Evolutionary conservation across 257 asterid genomes (phyloP).

Genomic region (Lavandula angustifolia): DNA sequence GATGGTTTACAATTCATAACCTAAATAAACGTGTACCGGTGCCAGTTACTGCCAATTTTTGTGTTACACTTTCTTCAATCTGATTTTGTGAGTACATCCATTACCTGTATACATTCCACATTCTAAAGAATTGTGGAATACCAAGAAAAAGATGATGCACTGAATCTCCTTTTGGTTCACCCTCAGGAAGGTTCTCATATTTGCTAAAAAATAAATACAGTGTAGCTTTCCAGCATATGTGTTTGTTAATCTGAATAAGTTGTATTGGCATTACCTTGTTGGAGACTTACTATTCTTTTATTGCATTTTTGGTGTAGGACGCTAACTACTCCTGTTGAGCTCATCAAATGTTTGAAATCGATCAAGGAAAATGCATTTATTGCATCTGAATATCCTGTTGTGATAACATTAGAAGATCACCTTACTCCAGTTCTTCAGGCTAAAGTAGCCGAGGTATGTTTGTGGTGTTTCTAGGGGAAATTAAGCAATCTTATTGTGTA

Average conservation of each 20-base stretch:
- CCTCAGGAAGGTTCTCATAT: not conserved
- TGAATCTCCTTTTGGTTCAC: not conserved
- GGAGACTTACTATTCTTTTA: slow-evolving; percentile 15
- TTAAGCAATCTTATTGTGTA: slow-evolving; percentile 18
- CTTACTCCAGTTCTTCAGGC: slow-evolving; percentile 64
- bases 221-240: not conserved
- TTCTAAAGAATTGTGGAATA: slow-evolving; percentile 2
- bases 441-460: slow-evolving; percentile 63
- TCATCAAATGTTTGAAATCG: slow-evolving; percentile 54
- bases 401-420: slow-evolving; percentile 67
- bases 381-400: slow-evolving; percentile 67
- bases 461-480: slow-evolving; percentile 21
- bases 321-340: slow-evolving; percentile 58
- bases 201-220: slow-evolving; percentile 1
- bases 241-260: slow-evolving; percentile 6
- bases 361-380: slow-evolving; percentile 61
- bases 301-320: slow-evolving; percentile 43
- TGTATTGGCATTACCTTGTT: slow-evolving; percentile 13
- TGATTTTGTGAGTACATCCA: not conserved
- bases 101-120: not conserved
- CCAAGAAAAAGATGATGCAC: not conserved
- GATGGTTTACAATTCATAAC: not conserved
- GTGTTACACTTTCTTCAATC: slow-evolving; percentile 14
- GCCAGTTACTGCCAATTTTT: not conserved
- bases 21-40: not conserved